Conservation (phyloP, 176 grass and related monocot genomes). For the Rhynchospora pubera region DNA sequence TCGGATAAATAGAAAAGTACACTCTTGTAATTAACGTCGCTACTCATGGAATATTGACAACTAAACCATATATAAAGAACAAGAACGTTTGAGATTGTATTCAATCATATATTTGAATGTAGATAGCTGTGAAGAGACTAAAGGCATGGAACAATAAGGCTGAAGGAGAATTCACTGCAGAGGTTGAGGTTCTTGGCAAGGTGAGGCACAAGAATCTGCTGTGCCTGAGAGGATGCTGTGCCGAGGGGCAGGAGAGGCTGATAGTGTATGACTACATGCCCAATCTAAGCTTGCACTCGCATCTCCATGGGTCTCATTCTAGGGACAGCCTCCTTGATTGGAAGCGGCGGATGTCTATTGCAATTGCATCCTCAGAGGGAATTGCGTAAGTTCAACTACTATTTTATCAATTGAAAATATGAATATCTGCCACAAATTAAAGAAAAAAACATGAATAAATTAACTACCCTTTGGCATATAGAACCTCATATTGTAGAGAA, state of each 20-base stretch:
- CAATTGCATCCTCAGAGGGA: constrained; percentile 19
- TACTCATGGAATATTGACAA: background rate
- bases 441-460: too few relatives aligned
- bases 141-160: constrained; percentile 21
- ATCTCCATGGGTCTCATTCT: constrained; percentile 26
- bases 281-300: constrained; percentile 22
- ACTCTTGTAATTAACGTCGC: background rate
- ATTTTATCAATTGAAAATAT: background rate
- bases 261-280: constrained; percentile 30
- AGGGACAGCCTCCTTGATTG: constrained; percentile 21
- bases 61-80: background rate
- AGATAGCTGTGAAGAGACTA: constrained; percentile 33
- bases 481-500: too few relatives aligned
- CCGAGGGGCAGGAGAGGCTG: constrained; percentile 25
- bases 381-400: constrained; percentile 22
- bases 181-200: constrained; percentile 17
- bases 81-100: background rate
- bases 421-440: background rate
- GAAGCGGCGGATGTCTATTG: constrained; percentile 18
- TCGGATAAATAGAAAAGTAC: background rate
- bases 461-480: too few relatives aligned
- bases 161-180: constrained; percentile 6
- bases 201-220: constrained; percentile 28
- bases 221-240: constrained; percentile 28
- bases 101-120: background rate